Base-by-base conservation (phyloP, 1,284 basidiomycete species). In the Exobasidium cylindrosporum region DNA sequence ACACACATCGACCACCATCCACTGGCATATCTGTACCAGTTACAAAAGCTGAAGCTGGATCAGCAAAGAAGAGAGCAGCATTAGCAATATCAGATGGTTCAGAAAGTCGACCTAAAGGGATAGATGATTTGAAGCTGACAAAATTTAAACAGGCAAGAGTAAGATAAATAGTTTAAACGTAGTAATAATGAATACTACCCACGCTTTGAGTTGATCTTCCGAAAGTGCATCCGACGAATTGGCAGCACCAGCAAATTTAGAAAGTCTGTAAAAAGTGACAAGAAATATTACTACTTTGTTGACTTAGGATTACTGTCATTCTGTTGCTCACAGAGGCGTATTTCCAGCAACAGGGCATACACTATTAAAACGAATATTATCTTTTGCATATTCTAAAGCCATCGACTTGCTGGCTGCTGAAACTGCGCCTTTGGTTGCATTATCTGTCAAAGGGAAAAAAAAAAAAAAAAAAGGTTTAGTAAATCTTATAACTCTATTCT, bases 321-420 rank as follows among this genome's bases (percentile, higher is more conserved):
- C n/a, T n/a, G n/a, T n/a, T n/a, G 11, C 65, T 67, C 61, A 69
- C 68, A 70, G 40, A n/a, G 68, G 68, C 2, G 68, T 70, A 40
- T 67, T 67, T 0, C 68, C 68, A n/a, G 68, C 68, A 0, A 70
- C 68, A 1, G 68, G 68, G 26, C 49, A 53, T 4, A 70, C 61
- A 7, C 59, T 60, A 21, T 70, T 70, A 60, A 70, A 70, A 1
- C 68, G 43, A 46, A 70, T 28, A 13, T 64, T 61, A 5, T 61
- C 43, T 0, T 56, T 31, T 1, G 68, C 68, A 24, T 67, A 68
- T 45, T 70, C 68, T 31, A 70, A 61, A 0, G 68, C 68, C 6
- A 70, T 50, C 1, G 64, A 66, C 44, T 70, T 70, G 21, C 62
- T 65, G 0, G 68, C 68, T 5, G 64, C 68, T 10, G 49, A 44